Conservation (phyloP, 1,139 yeast genomes). For the Yamadazyma epiphylla region DNA sequence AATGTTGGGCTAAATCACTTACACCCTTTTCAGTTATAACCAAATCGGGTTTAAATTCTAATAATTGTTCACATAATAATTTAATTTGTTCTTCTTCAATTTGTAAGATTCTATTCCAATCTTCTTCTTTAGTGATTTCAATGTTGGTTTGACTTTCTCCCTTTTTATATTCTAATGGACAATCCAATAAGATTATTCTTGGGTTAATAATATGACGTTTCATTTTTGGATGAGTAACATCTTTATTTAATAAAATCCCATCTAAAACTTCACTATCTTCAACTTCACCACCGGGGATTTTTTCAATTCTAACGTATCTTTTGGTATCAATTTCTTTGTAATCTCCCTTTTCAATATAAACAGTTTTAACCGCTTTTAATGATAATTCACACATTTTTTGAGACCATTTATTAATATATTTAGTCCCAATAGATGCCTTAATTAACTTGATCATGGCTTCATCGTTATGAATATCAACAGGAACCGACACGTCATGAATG, state of each 20-base stretch:
- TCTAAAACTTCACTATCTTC: constrained; percentile 83
- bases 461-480: constrained; percentile 82
- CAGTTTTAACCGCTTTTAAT: constrained; percentile 83
- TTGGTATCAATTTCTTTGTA: constrained; percentile 88
- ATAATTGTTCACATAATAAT: constrained; percentile 77
- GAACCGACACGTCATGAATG: constrained; percentile 77
- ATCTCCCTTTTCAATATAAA: constrained; percentile 61
- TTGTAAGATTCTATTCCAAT: constrained; percentile 89
- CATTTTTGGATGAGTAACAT: constrained; percentile 98
- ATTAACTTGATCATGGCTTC: constrained; percentile 84
- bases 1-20: constrained; percentile 96
- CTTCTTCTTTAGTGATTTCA: constrained; percentile 93
- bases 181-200: constrained; percentile 80
- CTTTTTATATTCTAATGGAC: constrained; percentile 97
- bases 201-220: constrained; percentile 85
- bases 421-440: constrained; percentile 92
- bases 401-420: constrained; percentile 90
- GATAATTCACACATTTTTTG: constrained; percentile 88
- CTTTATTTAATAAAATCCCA: constrained; percentile 93
- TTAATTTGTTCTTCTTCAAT: constrained; percentile 98
- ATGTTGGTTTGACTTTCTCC: constrained; percentile 98
- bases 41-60: constrained; percentile 85
- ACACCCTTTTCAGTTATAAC: constrained; percentile 99
- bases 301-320: constrained; percentile 90
- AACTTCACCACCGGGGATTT: constrained; percentile 96